Evolutionary conservation across 2,329 filamentous ascomycete species (phyloP).

Genomic region (Colletotrichum higginsianum): DNA sequence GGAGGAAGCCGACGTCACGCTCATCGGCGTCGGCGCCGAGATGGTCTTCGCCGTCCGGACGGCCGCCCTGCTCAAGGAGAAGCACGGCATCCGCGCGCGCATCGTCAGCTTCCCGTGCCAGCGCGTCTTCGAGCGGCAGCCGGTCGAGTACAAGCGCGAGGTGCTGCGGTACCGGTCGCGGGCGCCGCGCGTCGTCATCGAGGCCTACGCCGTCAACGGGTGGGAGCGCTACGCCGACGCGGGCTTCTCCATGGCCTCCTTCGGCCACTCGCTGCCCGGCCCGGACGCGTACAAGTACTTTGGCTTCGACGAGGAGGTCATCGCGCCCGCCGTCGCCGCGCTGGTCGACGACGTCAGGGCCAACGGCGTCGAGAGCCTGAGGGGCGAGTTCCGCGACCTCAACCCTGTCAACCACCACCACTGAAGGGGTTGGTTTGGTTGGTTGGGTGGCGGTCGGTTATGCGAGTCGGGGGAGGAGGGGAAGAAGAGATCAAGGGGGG

Average conservation of each 20-base stretch:
- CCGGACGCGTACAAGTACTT: conserved; percentile 68
- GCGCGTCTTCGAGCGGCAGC: conserved; percentile 59
- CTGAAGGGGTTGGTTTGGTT: neutral
- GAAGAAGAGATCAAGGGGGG: no score
- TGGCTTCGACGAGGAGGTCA: conserved; percentile 63
- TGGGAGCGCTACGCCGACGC: conserved; percentile 75
- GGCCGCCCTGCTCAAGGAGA: conserved; percentile 55
- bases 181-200: conserved; percentile 69
- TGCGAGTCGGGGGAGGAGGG: neutral
- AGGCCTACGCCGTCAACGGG: conserved; percentile 70
- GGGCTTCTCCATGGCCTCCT: conserved; percentile 66
- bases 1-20: conserved; percentile 59
- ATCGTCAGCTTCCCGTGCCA: conserved; percentile 63
- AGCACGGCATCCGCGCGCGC: conserved; percentile 55
- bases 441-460: neutral
- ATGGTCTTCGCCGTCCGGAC: conserved; percentile 53
- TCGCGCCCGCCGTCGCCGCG: conserved; percentile 53
- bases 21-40: conserved; percentile 58
- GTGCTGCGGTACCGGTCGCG: conserved; percentile 60
- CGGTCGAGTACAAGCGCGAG: conserved; percentile 60
- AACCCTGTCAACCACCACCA: conserved; percentile 43
- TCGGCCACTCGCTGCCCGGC: conserved; percentile 70
- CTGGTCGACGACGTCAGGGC: conserved; percentile 46
- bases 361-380: conserved; percentile 45
- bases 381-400: conserved; percentile 47